phyloP scores from a whole-genome alignment of 495 filamentous ascomycete species.

The Staphylotrichum tortipilum region DNA sequence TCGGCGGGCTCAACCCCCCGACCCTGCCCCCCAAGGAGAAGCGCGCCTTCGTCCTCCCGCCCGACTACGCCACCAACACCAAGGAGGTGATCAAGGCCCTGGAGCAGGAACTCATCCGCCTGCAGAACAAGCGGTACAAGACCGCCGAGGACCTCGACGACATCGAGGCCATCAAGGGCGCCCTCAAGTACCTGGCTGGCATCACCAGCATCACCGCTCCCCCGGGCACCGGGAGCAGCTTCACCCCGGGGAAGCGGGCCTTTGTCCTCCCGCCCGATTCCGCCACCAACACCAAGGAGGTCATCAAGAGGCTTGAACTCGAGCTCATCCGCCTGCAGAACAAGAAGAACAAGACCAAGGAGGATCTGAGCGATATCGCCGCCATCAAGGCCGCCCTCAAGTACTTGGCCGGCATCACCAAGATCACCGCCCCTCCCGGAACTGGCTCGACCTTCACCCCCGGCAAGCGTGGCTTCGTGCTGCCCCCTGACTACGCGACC shows the following conservation, averaged over 20 bases:
- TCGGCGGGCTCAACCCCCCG: constrained; percentile 1
- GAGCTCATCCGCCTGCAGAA: constrained; percentile 19
- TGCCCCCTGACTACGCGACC: constrained; percentile 12
- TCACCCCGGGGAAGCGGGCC: constrained; percentile 18
- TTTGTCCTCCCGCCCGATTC: constrained; percentile 13
- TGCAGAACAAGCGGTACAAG: constrained; percentile 26
- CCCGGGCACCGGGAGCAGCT: constrained; percentile 16
- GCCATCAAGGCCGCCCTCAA: constrained; percentile 18
- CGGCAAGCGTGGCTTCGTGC: constrained; percentile 13
- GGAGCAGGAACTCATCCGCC: constrained; percentile 16
- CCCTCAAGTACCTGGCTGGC: constrained; percentile 18
- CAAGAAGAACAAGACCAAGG: constrained; percentile 18
- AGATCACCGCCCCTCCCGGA: constrained; percentile 20
- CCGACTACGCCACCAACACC: constrained; percentile 14
- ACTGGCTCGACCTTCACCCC: constrained; percentile 18
- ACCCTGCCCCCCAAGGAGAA: constrained; percentile 8
- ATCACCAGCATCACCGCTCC: constrained; percentile 20
- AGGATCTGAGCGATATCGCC: constrained; percentile 18
- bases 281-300: constrained; percentile 16
- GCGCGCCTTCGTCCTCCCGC: constrained; percentile 9
- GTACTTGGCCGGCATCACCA: constrained; percentile 17
- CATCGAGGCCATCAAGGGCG: constrained; percentile 20
- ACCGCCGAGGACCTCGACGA: constrained; percentile 15
- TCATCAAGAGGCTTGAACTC: constrained; percentile 17
- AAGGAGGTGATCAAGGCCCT: constrained; percentile 21